Evolutionary conservation across 2,329 filamentous ascomycete genomes (phyloP).

Genomic region (Apiospora arundinis): DNA sequence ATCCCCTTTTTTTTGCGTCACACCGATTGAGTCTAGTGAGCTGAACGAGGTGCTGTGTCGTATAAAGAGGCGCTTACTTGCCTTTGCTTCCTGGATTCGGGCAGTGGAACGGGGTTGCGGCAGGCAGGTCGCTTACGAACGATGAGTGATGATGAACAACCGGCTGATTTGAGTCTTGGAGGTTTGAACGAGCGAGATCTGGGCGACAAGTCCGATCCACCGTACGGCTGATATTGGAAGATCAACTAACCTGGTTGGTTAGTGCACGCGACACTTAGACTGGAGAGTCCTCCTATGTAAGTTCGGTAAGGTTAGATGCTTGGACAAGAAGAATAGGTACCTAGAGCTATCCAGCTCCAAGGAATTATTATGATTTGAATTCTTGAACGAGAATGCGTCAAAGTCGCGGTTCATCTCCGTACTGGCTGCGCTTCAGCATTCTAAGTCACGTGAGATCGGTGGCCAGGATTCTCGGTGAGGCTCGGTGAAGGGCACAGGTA

Average conservation of each 20-base stretch:
- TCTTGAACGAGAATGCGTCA: not conserved
- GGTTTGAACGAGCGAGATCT: constrained; percentile 12
- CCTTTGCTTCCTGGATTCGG: not conserved
- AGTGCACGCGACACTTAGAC: not conserved
- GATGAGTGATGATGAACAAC: not conserved
- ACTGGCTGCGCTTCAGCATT: not conserved
- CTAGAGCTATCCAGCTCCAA: not conserved
- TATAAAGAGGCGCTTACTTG: constrained; percentile 4
- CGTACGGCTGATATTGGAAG: not conserved
- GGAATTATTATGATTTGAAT: not conserved
- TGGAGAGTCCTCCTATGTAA: not conserved
- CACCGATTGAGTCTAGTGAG: constrained; percentile 9
- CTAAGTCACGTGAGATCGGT: not conserved
- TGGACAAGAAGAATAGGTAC: not conserved
- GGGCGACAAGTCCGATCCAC: constrained; percentile 5
- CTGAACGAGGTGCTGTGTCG: constrained; percentile 5
- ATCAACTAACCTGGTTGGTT: constrained; percentile 7
- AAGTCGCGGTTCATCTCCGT: not conserved
- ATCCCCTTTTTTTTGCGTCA: constrained; percentile 10
- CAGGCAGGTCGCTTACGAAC: constrained; percentile 12
- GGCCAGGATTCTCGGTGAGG: constrained; percentile 1
- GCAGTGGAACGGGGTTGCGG: constrained; percentile 3
- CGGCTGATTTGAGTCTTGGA: constrained; percentile 15
- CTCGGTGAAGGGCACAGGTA: not conserved
- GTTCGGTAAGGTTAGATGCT: not conserved